phyloP scores from a whole-genome alignment of 495 filamentous ascomycete species.

The Penicillium angulare region DNA sequence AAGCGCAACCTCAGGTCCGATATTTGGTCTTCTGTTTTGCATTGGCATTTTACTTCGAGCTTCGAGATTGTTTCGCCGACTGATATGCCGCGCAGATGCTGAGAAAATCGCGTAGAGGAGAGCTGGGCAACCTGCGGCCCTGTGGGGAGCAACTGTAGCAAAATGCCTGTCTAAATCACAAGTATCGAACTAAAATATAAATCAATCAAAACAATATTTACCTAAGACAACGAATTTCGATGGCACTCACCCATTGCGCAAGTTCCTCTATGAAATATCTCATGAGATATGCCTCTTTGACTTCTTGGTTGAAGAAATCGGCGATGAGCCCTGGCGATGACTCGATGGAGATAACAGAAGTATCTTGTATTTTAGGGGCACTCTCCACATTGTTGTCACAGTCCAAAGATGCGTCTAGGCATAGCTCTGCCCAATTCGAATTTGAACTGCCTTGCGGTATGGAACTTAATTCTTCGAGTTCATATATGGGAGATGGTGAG shows the following conservation, averaged over 20 bases:
- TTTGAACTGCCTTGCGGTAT: too few relatives aligned
- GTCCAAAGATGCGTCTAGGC: too few relatives aligned
- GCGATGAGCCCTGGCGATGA: too few relatives aligned
- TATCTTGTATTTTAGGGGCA: too few relatives aligned
- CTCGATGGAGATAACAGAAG: neutral
- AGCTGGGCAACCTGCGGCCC: conserved; percentile 6
- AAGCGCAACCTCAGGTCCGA: conserved; percentile 11
- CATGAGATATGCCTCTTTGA: conserved; percentile 3
- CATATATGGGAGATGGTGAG: too few relatives aligned
- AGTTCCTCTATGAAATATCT: conserved; percentile 3
- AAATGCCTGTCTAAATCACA: conserved; percentile 12
- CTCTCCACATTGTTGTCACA: too few relatives aligned
- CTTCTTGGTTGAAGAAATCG: neutral
- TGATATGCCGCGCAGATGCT: conserved; percentile 12
- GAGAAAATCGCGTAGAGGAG: conserved; percentile 11
- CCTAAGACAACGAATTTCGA: too few relatives aligned
- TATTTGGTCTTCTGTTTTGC: neutral
- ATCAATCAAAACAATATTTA: too few relatives aligned
- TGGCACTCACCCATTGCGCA: conserved; percentile 3
- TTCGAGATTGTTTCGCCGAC: conserved; percentile 1
- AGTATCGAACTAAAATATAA: conserved; percentile 11
- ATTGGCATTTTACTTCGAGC: neutral
- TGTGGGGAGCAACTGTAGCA: conserved; percentile 3
- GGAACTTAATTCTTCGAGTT: too few relatives aligned
- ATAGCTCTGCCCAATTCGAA: too few relatives aligned